A percentile compares a stretch with the other conserved stretches of the same genome.
phyloP scores from a whole-genome alignment of 805 yeast genomes.

The Tetrapisispora fleetii region DNA sequence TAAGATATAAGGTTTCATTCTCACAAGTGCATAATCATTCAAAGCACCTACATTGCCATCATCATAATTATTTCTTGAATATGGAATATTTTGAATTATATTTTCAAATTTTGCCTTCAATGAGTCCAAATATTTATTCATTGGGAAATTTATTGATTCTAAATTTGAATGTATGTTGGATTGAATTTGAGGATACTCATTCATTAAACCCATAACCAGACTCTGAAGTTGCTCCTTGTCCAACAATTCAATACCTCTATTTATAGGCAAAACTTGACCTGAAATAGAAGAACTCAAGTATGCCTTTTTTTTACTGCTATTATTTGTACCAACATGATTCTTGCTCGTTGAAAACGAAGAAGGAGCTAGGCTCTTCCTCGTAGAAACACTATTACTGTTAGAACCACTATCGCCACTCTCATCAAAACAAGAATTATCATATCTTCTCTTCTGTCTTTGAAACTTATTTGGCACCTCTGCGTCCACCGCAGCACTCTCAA shows the following conservation, averaged over 20 bases:
- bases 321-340: not conserved
- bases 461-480: not conserved
- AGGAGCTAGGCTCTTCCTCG: not conserved
- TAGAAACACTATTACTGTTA: not conserved
- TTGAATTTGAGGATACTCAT: conserved; percentile 21
- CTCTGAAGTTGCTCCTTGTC: conserved; percentile 21
- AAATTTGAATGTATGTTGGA: conserved; percentile 10
- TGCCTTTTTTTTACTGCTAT: conserved; percentile 13
- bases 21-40: conserved; percentile 30
- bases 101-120: conserved; percentile 18
- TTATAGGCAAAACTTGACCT: conserved; percentile 25
- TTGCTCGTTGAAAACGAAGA: not conserved
- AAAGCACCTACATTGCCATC: conserved; percentile 1
- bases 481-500: not conserved
- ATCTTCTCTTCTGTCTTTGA: conserved; percentile 1
- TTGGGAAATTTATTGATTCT: conserved; percentile 11
- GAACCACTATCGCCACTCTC: not conserved
- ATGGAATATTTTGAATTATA: conserved; percentile 22
- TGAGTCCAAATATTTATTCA: conserved; percentile 15
- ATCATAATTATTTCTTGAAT: conserved; percentile 13
- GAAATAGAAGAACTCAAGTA: conserved; percentile 12
- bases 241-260: conserved; percentile 27
- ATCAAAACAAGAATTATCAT: not conserved
- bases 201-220: conserved; percentile 16
- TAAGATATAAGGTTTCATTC: conserved; percentile 24